A percentile compares a stretch with the other conserved stretches of the same genome.
Evolutionary conservation across 768 basidiomycete species (phyloP).

Genomic region (Hygrophoropsis aurantiaca): DNA sequence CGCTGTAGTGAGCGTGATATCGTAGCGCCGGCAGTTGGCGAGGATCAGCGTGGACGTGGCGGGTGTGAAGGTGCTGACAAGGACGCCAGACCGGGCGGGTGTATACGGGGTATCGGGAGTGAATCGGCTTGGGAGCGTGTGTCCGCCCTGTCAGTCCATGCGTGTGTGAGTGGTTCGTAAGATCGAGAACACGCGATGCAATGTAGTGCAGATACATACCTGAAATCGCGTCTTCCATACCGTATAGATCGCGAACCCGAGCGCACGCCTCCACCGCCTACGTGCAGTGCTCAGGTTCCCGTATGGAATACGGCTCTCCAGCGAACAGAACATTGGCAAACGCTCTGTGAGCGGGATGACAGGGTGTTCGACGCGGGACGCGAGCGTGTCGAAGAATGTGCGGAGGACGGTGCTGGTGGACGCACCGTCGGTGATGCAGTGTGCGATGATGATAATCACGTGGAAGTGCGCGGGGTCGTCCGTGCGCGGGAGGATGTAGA

Average conservation of each 20-base stretch:
- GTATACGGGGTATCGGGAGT: constrained; percentile 35
- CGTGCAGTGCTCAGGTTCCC: constrained; percentile 29
- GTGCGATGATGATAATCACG: constrained; percentile 45
- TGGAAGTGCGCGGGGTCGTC: constrained; percentile 40
- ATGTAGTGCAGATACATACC: constrained; percentile 24
- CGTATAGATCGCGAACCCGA: constrained; percentile 36
- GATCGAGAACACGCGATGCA: neutral
- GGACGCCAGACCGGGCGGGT: constrained; percentile 37
- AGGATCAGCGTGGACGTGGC: constrained; percentile 31
- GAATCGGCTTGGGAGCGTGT: constrained; percentile 45
- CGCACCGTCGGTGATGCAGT: constrained; percentile 52
- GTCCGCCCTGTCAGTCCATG: constrained; percentile 53
- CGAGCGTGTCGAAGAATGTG: constrained; percentile 43
- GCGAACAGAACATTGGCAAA: constrained; percentile 39
- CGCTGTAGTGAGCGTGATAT: constrained; percentile 49
- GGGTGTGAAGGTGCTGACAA: constrained; percentile 21
- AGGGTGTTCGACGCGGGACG: constrained; percentile 8
- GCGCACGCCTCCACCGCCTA: constrained; percentile 46
- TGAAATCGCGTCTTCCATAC: constrained; percentile 31
- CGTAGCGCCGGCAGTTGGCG: constrained; percentile 36
- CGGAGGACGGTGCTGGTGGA: constrained; percentile 42
- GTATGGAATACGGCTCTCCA: constrained; percentile 37
- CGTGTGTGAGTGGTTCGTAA: no score
- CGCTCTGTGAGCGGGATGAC: constrained; percentile 30
- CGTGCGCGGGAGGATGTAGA: constrained; percentile 39